phyloP scores from a whole-genome alignment of 768 basidiomycete genomes.

The Mycena maculata region DNA sequence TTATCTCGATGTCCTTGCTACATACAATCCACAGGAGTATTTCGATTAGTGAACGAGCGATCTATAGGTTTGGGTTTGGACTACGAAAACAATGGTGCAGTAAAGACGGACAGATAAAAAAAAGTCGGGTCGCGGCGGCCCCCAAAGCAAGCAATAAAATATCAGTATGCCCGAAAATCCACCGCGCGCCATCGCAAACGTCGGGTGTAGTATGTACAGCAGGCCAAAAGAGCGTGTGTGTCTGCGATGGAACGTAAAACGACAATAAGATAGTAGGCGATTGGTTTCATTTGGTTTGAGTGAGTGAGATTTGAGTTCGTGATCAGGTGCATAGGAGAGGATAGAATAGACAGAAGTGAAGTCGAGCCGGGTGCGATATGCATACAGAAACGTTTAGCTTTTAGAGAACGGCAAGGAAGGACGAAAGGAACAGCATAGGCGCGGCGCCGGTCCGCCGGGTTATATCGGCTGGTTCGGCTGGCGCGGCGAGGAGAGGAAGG shows the following conservation, averaged over 20 bases:
- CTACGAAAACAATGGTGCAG: slow-evolving; percentile 30
- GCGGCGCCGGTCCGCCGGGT: slow-evolving; percentile 13
- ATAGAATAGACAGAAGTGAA: no score
- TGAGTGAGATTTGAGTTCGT: no score
- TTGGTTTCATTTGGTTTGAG: slow-evolving; percentile 34
- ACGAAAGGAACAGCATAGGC: slow-evolving; percentile 13
- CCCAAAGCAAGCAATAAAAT: slow-evolving; percentile 23
- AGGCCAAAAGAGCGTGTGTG: slow-evolving; percentile 34
- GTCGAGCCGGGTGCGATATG: slow-evolving; percentile 32
- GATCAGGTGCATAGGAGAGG: slow-evolving; percentile 33
- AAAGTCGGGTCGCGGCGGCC: slow-evolving; percentile 11
- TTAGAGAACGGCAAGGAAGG: slow-evolving; percentile 18
- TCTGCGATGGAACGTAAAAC: slow-evolving; percentile 39
- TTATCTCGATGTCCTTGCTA: no score
- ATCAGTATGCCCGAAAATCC: slow-evolving; percentile 26
- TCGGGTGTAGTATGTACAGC: slow-evolving; percentile 35
- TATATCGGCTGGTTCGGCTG: slow-evolving; percentile 36
- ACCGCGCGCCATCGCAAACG: slow-evolving; percentile 27
- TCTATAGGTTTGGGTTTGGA: slow-evolving; percentile 28
- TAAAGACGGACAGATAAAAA: slow-evolving; percentile 25
- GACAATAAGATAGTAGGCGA: slow-evolving; percentile 40
- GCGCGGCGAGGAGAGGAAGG: slow-evolving; percentile 82
- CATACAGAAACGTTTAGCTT: slow-evolving; percentile 34
- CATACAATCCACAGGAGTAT: slow-evolving; percentile 2
- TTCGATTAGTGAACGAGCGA: slow-evolving; percentile 29